Conservation (phyloP, 129 eudicot species). For the Helianthus annuus region HanXRQr2.0-SUNRISE NC_035434.2:128978837-128979336, state of each 20-base stretch:
- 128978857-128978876: too few relatives aligned
- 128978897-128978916: too few relatives aligned
- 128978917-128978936: too few relatives aligned
- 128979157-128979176: not conserved
- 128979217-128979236: conserved; percentile 1
- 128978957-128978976: too few relatives aligned
- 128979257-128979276: conserved; percentile 7
- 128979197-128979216: not conserved
- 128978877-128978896: too few relatives aligned
- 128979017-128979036: too few relatives aligned
- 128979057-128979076: too few relatives aligned
- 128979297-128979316: not conserved
- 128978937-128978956: too few relatives aligned
- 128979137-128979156: conserved; percentile 6
- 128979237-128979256: not conserved
- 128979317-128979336: conserved; percentile 8
- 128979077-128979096: not conserved
- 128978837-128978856: too few relatives aligned
- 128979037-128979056: too few relatives aligned
- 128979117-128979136: not conserved
- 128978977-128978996: too few relatives aligned
- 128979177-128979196: not conserved
- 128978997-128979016: too few relatives aligned
- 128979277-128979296: not conserved
- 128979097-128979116: not conserved